phyloP scores from a whole-genome alignment of 192 early-diverging fungal genomes.

The Backusella morwellensis region DNA sequence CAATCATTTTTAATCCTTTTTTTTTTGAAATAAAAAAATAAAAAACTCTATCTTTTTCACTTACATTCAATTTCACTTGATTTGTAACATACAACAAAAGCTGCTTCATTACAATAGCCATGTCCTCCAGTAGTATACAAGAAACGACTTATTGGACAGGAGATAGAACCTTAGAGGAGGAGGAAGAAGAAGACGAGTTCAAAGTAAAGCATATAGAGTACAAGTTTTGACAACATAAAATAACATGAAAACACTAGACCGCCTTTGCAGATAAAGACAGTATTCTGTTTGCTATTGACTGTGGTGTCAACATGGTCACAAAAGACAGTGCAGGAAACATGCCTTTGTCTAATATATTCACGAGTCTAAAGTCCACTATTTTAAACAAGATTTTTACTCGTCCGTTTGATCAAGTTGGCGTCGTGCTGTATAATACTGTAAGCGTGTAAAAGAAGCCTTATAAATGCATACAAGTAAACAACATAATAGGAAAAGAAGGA shows the following conservation, averaged over 20 bases:
- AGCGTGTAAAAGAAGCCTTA: neutral
- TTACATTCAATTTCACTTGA: neutral
- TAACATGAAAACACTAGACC: neutral
- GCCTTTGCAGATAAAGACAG: constrained; percentile 38
- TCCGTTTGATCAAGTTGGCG: constrained; percentile 41
- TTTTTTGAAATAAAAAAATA: neutral
- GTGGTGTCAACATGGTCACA: constrained; percentile 40
- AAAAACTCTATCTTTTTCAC: neutral
- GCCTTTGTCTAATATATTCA: constrained; percentile 41
- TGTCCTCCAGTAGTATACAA: neutral
- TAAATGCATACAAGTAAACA: constrained; percentile 16
- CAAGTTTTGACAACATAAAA: neutral
- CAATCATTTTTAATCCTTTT: neutral
- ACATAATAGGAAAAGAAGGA: constrained; percentile 34
- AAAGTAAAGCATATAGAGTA: neutral
- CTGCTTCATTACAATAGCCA: neutral
- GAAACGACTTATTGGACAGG: neutral
- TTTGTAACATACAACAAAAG: neutral
- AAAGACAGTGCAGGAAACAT: constrained; percentile 33
- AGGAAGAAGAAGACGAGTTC: neutral
- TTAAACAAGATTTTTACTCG: constrained; percentile 44
- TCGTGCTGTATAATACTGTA: constrained; percentile 52
- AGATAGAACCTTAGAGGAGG: neutral
- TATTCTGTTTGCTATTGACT: constrained; percentile 53
- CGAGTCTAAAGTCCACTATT: constrained; percentile 35